A percentile compares a stretch with the other conserved stretches of the same genome.
phyloP scores from a whole-genome alignment of 2,329 filamentous ascomycete genomes.

The Berkeleyomyces basicola region DNA sequence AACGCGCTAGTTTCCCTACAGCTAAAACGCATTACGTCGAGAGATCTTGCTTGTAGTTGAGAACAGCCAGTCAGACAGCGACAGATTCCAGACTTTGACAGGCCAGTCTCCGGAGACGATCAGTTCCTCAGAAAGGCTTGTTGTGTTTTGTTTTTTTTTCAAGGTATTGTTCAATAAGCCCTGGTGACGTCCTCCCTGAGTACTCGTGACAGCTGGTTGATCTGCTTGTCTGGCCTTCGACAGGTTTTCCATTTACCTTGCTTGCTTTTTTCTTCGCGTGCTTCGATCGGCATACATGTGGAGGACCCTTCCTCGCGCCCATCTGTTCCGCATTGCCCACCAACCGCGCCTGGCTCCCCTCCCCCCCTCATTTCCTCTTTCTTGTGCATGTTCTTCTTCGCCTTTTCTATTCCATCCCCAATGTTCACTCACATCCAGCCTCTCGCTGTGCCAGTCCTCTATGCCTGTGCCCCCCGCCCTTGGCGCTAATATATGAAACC shows the following conservation, averaged over 20 bases:
- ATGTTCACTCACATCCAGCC: not conserved
- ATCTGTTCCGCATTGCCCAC: not conserved
- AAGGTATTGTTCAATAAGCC: not conserved
- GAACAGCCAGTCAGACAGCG: not conserved
- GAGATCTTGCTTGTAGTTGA: not conserved
- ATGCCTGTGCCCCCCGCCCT: not conserved
- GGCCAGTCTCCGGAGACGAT: not conserved
- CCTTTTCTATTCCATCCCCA: not conserved
- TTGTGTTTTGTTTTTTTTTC: not conserved
- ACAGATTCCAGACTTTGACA: not conserved
- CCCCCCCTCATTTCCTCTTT: not conserved
- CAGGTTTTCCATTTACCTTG: not conserved
- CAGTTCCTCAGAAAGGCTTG: not conserved
- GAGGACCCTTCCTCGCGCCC: not conserved
- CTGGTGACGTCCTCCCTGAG: not conserved
- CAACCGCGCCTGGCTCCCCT: not conserved
- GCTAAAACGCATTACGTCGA: not conserved
- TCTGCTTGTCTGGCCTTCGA: not conserved
- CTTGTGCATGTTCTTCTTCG: not conserved
- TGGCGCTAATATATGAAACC: slow-evolving; percentile 7
- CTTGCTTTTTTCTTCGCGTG: not conserved
- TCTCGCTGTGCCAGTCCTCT: not conserved
- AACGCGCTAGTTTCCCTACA: not conserved
- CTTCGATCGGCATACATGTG: not conserved
- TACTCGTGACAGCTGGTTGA: not conserved